These are phyloP conservation scores for Mortierella sp. DNA, from an alignment of 371 early-diverging fungal species.

Conservation along the genomic window DNA sequence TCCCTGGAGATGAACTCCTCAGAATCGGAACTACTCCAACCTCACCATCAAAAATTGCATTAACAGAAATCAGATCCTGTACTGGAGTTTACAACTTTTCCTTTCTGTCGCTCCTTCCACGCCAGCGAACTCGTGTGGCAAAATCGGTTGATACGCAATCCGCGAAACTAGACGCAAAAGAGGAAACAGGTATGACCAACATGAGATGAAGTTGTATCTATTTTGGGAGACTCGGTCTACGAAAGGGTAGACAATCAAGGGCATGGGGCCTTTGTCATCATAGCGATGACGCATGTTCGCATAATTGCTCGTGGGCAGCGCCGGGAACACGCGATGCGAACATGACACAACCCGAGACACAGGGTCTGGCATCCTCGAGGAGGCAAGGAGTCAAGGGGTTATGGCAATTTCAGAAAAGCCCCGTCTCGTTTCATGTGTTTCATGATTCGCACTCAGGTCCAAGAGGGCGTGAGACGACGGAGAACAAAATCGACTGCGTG, in stretches of 20 bases:
- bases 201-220: not conserved
- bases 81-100: too few relatives aligned
- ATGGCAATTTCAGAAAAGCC: constrained; percentile 5
- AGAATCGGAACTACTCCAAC: too few relatives aligned
- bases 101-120: too few relatives aligned
- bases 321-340: not conserved
- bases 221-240: too few relatives aligned
- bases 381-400: not conserved
- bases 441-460: not conserved
- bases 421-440: constrained; percentile 37
- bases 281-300: too few relatives aligned
- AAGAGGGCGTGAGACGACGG: not conserved
- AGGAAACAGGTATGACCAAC: not conserved
- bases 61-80: too few relatives aligned
- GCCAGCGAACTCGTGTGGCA: too few relatives aligned
- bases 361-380: not conserved
- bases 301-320: not conserved
- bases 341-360: not conserved
- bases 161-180: too few relatives aligned
- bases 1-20: too few relatives aligned
- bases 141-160: too few relatives aligned
- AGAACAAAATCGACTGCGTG: not conserved
- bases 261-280: too few relatives aligned
- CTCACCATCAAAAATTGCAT: too few relatives aligned
- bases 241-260: not conserved